Evolutionary conservation across 176 grass and related monocot species (phyloP), one percentile per base, ranked within the genome.

Genomic region (Otatea glauca): DNA sequence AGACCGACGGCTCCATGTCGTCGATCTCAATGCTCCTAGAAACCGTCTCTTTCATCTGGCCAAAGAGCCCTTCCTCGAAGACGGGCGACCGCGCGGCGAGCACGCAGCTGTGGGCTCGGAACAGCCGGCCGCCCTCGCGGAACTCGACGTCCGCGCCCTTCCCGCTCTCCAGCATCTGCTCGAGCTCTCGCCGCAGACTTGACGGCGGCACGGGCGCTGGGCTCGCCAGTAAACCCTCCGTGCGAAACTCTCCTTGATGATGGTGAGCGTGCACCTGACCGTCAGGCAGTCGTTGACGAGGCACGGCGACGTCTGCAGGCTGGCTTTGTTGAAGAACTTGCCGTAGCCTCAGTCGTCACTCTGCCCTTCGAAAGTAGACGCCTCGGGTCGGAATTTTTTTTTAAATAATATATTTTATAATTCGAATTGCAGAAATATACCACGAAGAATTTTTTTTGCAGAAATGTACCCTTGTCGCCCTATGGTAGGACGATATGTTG

Each of bases 1-100:
- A 84, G 44, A 79, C 25, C 4, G 23, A 3, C 0, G 75, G 58
- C 14, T 80, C 81, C 34, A 89, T 74, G 63, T 84, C 81, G 0
- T 59, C 56, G 29, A 29, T 29, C 29, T 29, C 29, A 29, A 29
- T 29, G 29, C 29, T 29, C 29, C 29, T 29, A 29, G 29, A 29
- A 29, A 29, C 29, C 29, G 29, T 29, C 29, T 29, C 29, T 29
- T 29, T 29, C 29, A 29, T 29, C 29, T 29, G 29, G 29, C 29
- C 29, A 29, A 29, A 29, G 29, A 29, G 29, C 29, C 29, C 29
- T 29, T 29, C 29, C 29, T 29, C 29, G 29, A 29, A 29, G 29
- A 29, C 29, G 29, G 29, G 29, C 29, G 29, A 29, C 29, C 29
- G 29, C 29, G 29, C 29, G 0, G 81, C 75, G 1, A 88, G 15